Evolutionary conservation across 1,139 yeast species (phyloP), one percentile per base, ranked within the genome.

Genomic region (Scheffersomyces parashehatae): DNA sequence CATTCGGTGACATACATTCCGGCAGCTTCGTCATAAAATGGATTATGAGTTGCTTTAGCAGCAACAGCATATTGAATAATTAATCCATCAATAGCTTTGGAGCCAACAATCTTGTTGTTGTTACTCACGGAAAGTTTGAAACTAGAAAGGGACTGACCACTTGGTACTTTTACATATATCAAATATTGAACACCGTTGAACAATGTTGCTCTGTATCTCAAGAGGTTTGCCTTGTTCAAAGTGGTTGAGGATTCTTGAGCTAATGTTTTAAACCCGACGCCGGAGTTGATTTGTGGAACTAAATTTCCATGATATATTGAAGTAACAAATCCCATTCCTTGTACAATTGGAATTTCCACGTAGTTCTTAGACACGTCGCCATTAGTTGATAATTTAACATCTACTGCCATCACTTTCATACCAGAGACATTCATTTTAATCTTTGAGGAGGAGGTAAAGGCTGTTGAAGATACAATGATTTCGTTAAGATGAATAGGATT

Each of bases 291-390:
- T 16, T 42, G 42, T 4, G 54, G 46, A 16, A 43, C 37, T 36
- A 52, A 41, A 15, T 30, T 29, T 2, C 52, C 51, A 32, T 71
- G 65, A 60, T 85, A 86, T 38, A 81, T 67, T n/a, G 52, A 46
- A 16, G 54, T 48, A 10, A 81, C 79, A 51, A 84, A 77, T 7
- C 93, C 95, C 86, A 84, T 83, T 45, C 93, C 93, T 58, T 81
- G 84, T 26, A 74, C 75, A 42, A 74, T 51, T 5, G 78, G 76
- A 38, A 69, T 51, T 48, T 65, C 65, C 46, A 72, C 52, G 40
- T 67, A 65, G 42, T 68, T 64, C 12, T 58, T 32, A 28, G 45
- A 31, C 15, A 31, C 20, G 24, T 31, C 35, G 15, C 35, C 41
- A 35, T 35, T 39, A 5, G 31, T 16, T 4, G 52, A 39, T n/a